Evolutionary conservation across 345 rosid genomes (phyloP), one percentile per base, ranked within the genome.

Genomic region (Orychophragmus violaceus): DNA sequence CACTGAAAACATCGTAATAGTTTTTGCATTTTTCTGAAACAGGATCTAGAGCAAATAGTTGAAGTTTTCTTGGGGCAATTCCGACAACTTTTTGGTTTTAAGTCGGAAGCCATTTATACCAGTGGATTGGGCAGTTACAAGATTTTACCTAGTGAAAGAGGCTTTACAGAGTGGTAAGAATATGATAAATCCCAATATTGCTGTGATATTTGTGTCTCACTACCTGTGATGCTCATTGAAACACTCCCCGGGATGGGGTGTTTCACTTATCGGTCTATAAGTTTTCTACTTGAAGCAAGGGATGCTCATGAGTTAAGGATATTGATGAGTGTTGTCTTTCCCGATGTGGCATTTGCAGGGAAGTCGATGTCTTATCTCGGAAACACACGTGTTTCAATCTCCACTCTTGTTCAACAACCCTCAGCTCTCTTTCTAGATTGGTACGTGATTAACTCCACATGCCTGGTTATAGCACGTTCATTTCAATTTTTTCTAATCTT

Each of bases 1-100:
- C 7, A 58, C 56, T 22, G 50, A 59, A n/a, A 67, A 18, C 12
- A 66, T 48, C 45, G 21, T 29, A 14, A 23, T 50, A 42, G 39
- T 13, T 10, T 52, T n/a, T 75, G 69, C 50, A 41, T 3, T 14
- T 41, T 74, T 77, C 32, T 64, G 73, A 61, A 72, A 68, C 92
- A 94, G 99, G 88, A 94, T 76, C 92, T 90, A 61, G 77, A 79
- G 75, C 66, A 67, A 69, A 73, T 94, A 60, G 84, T 84, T 75
- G 95, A 90, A 80, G 89, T 90, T 74, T 85, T 90, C 81, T 72
- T 83, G 87, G 97, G 97, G 66, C 99, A 94, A 76, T 78, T 90
- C 22, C 83, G 97, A 58, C 96, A 90, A 72, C 91, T 94, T 32
- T 80, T 88, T 68, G 96, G 99, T 58, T 82, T 90, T 35, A 87